Base-by-base conservation (phyloP, 129 eudicot genomes). In the Helichrysum umbraculigerum region DNA sequence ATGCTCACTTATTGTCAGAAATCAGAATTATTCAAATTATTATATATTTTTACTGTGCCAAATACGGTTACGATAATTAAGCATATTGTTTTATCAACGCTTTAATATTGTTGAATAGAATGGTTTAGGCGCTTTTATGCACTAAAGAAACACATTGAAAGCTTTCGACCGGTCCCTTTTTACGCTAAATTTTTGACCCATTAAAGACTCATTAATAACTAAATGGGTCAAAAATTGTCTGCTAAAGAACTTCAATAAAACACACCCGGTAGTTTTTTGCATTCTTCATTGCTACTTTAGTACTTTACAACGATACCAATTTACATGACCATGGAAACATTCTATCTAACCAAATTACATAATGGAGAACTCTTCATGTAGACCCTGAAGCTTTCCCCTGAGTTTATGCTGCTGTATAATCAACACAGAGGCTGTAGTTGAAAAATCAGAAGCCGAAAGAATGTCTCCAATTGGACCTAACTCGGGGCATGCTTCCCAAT, bases 401-500 rank as follows among this genome's bases (percentile, higher is more conserved):
- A 86, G 86, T 75, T 87, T 88, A 75, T 94, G 97, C 51, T 91
- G 98, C 34, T 94, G 98, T 34, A 94, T 81, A 70, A 94, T 82
- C 82, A 94, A 73, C 42, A 94, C 96, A 1, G 98, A 94, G 7
- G 97, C 87, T 3, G 90, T 86, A 0, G 70, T 66, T 0, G 96
- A 91, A 60, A 80, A 87, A 72, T 88, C 92, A 0, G 97, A 83
- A 72, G 96, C 87, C 0, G 97, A 84, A 3, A 94, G 83, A 75
- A 94, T 91, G n/a, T 94, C 98, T 22, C 98, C 98, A 1, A 94
- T 87, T 0, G 98, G 97, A 12, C 98, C 98, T 6, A 94, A 80
- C 82, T 94, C 98, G 0, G 97, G 98, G 58, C 98, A 94, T 32
- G 89, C 96, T 77, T 91, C 93, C 98, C 93, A 91, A n/a, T 94